Base-by-base conservation (phyloP, 371 early-diverging fungal genomes). In the Haplosporangium sp. region DNA sequence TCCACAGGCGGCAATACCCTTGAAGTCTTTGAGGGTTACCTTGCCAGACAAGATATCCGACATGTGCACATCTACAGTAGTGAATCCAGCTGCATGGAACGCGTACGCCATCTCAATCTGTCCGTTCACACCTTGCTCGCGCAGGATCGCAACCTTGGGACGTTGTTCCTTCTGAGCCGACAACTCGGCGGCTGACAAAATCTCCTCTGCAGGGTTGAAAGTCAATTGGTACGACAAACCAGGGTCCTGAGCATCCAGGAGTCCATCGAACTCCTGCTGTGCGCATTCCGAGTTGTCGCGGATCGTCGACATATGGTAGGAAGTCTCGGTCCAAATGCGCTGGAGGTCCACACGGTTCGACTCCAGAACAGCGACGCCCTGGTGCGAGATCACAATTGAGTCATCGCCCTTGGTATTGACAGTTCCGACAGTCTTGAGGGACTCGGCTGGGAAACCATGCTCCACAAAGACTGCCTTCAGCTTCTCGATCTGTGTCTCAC, bases 41-140 rank as follows among this genome's bases (percentile, higher is more conserved):
- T 86, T 83, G n/a, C 93, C 93, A 23, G 85, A 69, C 46, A 98
- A 76, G 48, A 98, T 84, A 72, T 98, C 98, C 8, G 95, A 92
- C 98, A 98, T 98, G 82, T 98, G 99, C 4, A 98, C 96, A 83
- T 98, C 98, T 2, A 97, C 92, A 16, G 94, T 89, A 6, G 86
- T 87, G 81, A 98, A 98, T 0, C 98, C 98, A 21, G 98, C 95
- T 52, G 87, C 82, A 77, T 95, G 86, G 90, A 98, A 97, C 5
- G 96, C 92, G 72, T 88, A 94, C 0, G 98, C 98, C 92, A 97
- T 93, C 83, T 98, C 99, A 36, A 90, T 89, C 65, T 95, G 95
- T 29, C 95, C 93, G 83, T 98, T 98, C 42, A 98, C 95, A 68
- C 98, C 99, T 85, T 98, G 98, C 83, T 98, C 98, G 72, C 99